Evolutionary conservation across 169 alveolate species (phyloP), one percentile per base, ranked within the genome.

Genomic region (Ichthyophthirius multifiliis): DNA sequence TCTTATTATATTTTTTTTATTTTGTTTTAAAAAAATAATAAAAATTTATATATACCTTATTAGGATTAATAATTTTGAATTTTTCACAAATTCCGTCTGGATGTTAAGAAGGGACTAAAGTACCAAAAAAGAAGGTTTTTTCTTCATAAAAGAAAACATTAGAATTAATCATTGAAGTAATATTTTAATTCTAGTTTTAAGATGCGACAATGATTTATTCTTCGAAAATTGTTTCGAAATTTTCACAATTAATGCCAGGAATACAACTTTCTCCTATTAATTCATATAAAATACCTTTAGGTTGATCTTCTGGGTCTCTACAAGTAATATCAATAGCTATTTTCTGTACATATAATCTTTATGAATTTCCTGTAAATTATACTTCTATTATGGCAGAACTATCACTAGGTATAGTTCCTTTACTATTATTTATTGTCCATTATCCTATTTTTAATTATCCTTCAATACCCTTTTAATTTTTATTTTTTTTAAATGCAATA

Each of bases 61-160:
- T 90, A 23, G 97, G 96, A 82, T 97, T 96, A 65, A 93, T 93
- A 35, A 96, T 88, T 85, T 96, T 95, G 88, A 95, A 95, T 85
- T 92, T 89, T 83, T 95, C 98, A 83, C 86, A 84, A 47, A 91
- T 89, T 65, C 98, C 96, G 76, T 94, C 96, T 41, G 97, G 96
- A 30, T 88, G 93, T 74, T 94, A 86, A 62, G 96, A 81, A 62
- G 97, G 95, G 4, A 95, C 88, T 81, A 95, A 86, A 1, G 99
- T 96, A 20, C 99, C 99, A 74, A 94, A 97, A 94, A 95, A 90
- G 87, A 97, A 96, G 30, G 95, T 92, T 83, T 95, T 93, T 82
- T 96, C 98, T 45, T 93, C 97, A 37, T 88, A 94, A n/a, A 96
- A 95, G 85, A 91, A 97, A n/a, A 96, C 92, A 23, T 92, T 90